Percentiles rank a stretch among this genome's conserved stretches.
phyloP scores from a whole-genome alignment of 768 basidiomycete species.

The Rhizopogon vulgaris region DNA sequence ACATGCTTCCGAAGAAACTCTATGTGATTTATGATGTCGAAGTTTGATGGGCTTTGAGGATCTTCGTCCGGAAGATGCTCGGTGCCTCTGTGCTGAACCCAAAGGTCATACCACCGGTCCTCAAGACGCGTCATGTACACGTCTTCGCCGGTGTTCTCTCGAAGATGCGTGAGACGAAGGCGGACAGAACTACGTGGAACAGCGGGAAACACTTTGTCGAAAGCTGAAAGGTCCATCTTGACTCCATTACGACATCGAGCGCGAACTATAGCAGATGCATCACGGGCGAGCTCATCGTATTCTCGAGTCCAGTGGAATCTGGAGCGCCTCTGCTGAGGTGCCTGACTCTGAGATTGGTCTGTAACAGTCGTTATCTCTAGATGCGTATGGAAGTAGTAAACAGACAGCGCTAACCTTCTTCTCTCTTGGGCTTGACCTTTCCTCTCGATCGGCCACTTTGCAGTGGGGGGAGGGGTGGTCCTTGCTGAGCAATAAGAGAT shows the following conservation, averaged over 20 bases:
- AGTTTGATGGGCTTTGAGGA: conserved; percentile 59
- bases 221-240: conserved; percentile 64
- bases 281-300: conserved; percentile 84
- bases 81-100: conserved; percentile 66
- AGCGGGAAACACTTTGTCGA: conserved; percentile 75
- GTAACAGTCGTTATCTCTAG: not conserved
- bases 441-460: conserved; percentile 28
- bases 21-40: conserved; percentile 76
- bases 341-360: conserved; percentile 5
- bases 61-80: conserved; percentile 65
- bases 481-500: conserved; percentile 45
- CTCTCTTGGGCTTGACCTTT: conserved; percentile 23
- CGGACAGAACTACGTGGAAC: conserved; percentile 70
- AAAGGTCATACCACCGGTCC: conserved; percentile 75
- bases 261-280: conserved; percentile 76
- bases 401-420: conserved; percentile 23
- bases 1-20: conserved; percentile 75
- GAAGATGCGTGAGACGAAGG: conserved; percentile 55
- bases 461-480: conserved; percentile 31
- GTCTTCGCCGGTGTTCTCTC: conserved; percentile 58
- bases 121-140: conserved; percentile 75
- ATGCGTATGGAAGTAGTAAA: conserved; percentile 1
- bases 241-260: conserved; percentile 62
- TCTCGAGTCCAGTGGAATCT: conserved; percentile 82
- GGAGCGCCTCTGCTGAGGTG: conserved; percentile 39